These are phyloP conservation scores for Priceomyces melissophilus DNA, from an alignment of 805 yeast genomes.

Conservation along the genomic window DNA sequence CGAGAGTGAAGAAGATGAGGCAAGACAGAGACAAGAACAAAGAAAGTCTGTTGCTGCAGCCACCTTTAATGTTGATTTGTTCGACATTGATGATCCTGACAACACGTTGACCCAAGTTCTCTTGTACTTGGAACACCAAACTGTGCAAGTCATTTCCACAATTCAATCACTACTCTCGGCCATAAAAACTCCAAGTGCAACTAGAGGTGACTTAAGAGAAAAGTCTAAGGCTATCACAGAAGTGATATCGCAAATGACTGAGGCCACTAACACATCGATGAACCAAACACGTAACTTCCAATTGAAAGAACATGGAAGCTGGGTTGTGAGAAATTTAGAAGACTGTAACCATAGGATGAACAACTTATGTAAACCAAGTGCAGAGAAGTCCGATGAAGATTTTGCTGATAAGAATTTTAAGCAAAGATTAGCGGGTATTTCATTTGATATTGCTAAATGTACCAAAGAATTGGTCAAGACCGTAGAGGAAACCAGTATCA, in stretches of 20 bases:
- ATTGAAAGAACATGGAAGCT: conserved; percentile 84
- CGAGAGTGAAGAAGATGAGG: conserved; percentile 24
- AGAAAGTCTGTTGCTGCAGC: conserved; percentile 49
- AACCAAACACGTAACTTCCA: conserved; percentile 80
- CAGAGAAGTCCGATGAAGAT: conserved; percentile 47
- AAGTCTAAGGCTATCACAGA: conserved; percentile 73
- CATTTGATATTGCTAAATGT: conserved; percentile 94
- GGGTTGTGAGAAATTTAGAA: conserved; percentile 82
- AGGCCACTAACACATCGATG: conserved; percentile 85
- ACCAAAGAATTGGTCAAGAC: conserved; percentile 94
- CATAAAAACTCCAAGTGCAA: conserved; percentile 72
- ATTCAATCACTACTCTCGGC: conserved; percentile 79
- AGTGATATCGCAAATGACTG: conserved; percentile 84
- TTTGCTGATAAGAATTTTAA: conserved; percentile 86
- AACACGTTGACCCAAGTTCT: conserved; percentile 81
- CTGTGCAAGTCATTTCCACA: conserved; percentile 85
- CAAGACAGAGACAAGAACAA: conserved; percentile 42
- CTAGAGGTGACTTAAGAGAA: conserved; percentile 66
- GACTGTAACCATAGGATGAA: conserved; percentile 87
- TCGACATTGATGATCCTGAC: conserved; percentile 83
- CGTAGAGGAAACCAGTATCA: conserved; percentile 89
- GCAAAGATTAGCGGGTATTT: conserved; percentile 92
- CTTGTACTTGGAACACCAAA: conserved; percentile 86
- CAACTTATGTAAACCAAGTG: conserved; percentile 51
- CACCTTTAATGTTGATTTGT: conserved; percentile 67